Evolutionary conservation across 2,329 filamentous ascomycete species (phyloP), one percentile per base, ranked within the genome.

Genomic region (Diaporthe eres): DNA sequence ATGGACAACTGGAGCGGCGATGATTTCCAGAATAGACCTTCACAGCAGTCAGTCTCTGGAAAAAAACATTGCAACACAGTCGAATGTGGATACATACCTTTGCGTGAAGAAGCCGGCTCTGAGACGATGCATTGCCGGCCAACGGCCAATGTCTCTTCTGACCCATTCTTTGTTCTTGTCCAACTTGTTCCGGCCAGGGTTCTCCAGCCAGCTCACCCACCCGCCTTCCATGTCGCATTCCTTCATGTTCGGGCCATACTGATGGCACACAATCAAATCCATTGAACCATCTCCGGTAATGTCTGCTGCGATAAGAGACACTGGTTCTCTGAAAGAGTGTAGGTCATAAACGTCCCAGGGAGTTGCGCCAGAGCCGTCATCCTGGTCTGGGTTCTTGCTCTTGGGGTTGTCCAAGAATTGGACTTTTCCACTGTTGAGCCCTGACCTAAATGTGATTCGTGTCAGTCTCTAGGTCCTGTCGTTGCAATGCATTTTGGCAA

Each of bases 111-210:
- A 57, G 3, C 53, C 53, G 13, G 53, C 53, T 25, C 13, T 57
- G 53, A 57, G 25, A 19, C 53, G 53, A 34, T 57, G 53, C 53
- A 57, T 57, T 34, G 53, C 53, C 15, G 53, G 53, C 53, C 53
- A 57, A 2, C 53, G 3, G 28, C 53, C 25, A 34, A 57, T 57
- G 15, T 57, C 53, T 19, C 53, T 57, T 12, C 19, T 57, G 53
- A 9, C 7, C 53, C 53, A 57, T 17, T 57, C 25, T 2, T 57
- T 57, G 13, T 34, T 8, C 28, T 57, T 6, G 53, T 19, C 28
- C 28, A 5, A 34, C 8, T 34, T 9, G 13, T 19, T 19, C 13
- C 53, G 53, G 53, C 53, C 53, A 15, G 53, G 53, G 15, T 57
- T 57, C 25, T 57, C 53, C 25, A 57, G 53, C 53, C 53, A 57